phyloP scores from a whole-genome alignment of 805 yeast species.

The Wickerhamomyces tratensis region DNA sequence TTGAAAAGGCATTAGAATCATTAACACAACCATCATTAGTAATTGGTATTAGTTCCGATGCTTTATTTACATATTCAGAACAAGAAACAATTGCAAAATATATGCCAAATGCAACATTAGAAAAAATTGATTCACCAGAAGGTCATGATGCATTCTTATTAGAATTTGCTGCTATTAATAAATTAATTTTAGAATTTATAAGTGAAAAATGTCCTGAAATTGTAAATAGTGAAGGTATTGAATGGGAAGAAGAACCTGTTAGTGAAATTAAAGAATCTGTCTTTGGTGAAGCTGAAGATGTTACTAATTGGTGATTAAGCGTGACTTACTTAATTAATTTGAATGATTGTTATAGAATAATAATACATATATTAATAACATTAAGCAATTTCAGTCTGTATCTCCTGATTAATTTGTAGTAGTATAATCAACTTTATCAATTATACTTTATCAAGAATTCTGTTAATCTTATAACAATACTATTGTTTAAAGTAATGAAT shows the following conservation, averaged over 20 bases:
- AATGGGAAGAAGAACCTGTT: slow-evolving; percentile 34
- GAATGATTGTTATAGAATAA: too few relatives aligned
- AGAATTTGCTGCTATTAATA: slow-evolving; percentile 78
- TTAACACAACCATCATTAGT: slow-evolving; percentile 71
- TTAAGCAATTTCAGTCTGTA: too few relatives aligned
- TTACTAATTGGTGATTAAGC: slow-evolving; percentile 70
- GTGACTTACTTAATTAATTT: too few relatives aligned
- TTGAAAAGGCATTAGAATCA: slow-evolving; percentile 39
- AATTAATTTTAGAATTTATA: slow-evolving; percentile 60
- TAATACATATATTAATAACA: too few relatives aligned
- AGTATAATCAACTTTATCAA: too few relatives aligned
- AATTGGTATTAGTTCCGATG: slow-evolving; percentile 88
- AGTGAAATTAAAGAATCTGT: slow-evolving; percentile 47
- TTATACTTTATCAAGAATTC: too few relatives aligned
- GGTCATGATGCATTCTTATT: slow-evolving; percentile 96
- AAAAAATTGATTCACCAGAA: slow-evolving; percentile 79
- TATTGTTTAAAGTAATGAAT: too few relatives aligned
- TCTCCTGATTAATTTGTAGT: too few relatives aligned
- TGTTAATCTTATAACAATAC: too few relatives aligned
- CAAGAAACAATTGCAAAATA: slow-evolving; percentile 75
- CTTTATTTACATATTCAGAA: slow-evolving; percentile 84
- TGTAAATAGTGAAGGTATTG: slow-evolving; percentile 34
- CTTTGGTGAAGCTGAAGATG: slow-evolving; percentile 92
- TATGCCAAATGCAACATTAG: slow-evolving; percentile 60
- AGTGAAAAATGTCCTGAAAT: slow-evolving; percentile 45